phyloP scores from a whole-genome alignment of 1,284 basidiomycete genomes.

The Wolfiporia cocos region DNA sequence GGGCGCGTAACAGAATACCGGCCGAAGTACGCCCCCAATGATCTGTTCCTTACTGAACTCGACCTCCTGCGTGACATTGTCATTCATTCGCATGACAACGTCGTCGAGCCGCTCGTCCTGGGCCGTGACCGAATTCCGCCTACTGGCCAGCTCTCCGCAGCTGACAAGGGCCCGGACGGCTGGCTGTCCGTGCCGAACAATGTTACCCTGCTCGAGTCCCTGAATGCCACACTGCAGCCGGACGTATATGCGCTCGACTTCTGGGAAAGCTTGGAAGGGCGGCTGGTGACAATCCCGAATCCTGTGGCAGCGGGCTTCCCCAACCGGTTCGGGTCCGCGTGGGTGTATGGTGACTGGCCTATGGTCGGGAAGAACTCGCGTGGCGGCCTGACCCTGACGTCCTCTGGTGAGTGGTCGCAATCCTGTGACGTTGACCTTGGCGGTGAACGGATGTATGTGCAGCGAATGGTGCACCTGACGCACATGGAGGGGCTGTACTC shows the following conservation, averaged over 20 bases:
- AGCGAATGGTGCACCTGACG: conserved; percentile 46
- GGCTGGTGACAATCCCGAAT: conserved; percentile 47
- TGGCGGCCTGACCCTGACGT: conserved; percentile 50
- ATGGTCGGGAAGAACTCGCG: conserved; percentile 51
- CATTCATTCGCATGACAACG: conserved; percentile 41
- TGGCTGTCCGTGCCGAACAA: conserved; percentile 54
- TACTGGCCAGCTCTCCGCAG: conserved; percentile 39
- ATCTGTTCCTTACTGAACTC: conserved; percentile 49
- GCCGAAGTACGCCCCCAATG: conserved; percentile 32
- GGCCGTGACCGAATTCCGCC: conserved; percentile 51
- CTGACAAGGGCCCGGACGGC: conserved; percentile 48
- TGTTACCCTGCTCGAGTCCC: conserved; percentile 36
- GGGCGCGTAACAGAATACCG: conserved; percentile 48
- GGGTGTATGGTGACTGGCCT: conserved; percentile 54
- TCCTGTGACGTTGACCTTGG: no score
- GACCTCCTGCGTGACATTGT: conserved; percentile 37
- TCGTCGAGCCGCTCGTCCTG: conserved; percentile 42
- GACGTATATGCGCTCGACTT: conserved; percentile 53
- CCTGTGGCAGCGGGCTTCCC: conserved; percentile 46
- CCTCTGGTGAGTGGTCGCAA: conserved; percentile 26
- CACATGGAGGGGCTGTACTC: conserved; percentile 52
- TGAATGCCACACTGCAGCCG: conserved; percentile 44
- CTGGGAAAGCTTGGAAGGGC: conserved; percentile 59
- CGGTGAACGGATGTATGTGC: no score
- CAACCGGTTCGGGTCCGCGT: conserved; percentile 51